Conservation (phyloP, 2,329 filamentous ascomycete genomes). For the Neonectria magnoliae region DNA sequence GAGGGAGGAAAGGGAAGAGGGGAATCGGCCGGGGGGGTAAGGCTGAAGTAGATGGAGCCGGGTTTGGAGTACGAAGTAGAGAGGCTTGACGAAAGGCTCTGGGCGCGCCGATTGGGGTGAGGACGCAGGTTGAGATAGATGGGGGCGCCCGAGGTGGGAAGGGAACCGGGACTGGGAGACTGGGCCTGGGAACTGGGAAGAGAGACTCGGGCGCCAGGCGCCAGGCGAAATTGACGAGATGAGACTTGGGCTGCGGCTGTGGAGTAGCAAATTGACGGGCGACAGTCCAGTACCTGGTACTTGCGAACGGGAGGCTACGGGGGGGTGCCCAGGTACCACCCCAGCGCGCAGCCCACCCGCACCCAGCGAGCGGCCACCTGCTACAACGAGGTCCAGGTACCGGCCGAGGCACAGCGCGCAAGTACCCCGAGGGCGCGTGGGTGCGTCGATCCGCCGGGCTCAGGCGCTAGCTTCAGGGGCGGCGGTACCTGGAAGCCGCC, state of each 20-base stretch:
- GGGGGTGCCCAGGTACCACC: conserved; percentile 18
- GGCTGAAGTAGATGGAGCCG: conserved; percentile 18
- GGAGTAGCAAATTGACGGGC: conserved; percentile 29
- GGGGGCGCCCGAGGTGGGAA: conserved; percentile 35
- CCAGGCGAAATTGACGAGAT: conserved; percentile 46
- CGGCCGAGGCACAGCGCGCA: conserved; percentile 20
- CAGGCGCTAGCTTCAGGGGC: conserved; percentile 34
- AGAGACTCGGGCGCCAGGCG: conserved; percentile 43
- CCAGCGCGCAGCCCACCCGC: neutral
- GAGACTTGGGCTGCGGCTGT: conserved; percentile 43
- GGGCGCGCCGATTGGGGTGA: conserved; percentile 38
- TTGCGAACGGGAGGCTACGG: conserved; percentile 5
- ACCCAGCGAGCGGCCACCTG: conserved; percentile 5
- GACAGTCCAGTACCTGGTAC: no score
- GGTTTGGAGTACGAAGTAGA: conserved; percentile 1
- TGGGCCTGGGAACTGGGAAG: conserved; percentile 4
- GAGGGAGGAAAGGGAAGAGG: conserved; percentile 16
- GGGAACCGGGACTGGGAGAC: conserved; percentile 2
- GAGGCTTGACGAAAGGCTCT: conserved; percentile 29
- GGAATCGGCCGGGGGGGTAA: conserved; percentile 33
- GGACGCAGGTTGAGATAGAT: conserved; percentile 41
- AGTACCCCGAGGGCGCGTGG: conserved; percentile 24
- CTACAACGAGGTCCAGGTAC: conserved; percentile 22
- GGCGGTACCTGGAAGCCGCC: conserved; percentile 35
- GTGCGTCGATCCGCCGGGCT: conserved; percentile 24